phyloP scores from a whole-genome alignment of 257 asterid genomes.

The Fraxinus anomala region DNA sequence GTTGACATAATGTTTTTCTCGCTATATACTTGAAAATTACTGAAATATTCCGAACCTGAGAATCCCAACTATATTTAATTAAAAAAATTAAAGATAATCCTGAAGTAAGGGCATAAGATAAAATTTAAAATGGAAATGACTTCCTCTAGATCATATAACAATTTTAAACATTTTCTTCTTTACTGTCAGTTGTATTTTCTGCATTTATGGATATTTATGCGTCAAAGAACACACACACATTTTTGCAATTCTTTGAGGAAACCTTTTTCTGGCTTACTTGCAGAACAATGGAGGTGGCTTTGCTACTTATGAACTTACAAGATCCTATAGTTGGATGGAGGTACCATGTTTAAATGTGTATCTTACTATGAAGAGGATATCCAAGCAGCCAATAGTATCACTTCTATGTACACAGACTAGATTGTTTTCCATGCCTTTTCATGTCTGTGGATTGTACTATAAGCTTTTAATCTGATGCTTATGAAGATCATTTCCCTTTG shows the following conservation, averaged over 20 bases:
- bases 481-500: constrained; percentile 27
- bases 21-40: background rate
- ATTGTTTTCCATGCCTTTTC: constrained; percentile 8
- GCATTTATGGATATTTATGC: background rate
- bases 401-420: constrained; percentile 12
- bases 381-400: constrained; percentile 2
- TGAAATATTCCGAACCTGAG: constrained; percentile 16
- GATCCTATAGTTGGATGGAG: constrained; percentile 99
- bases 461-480: constrained; percentile 27
- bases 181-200: background rate
- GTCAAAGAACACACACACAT: background rate
- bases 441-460: constrained; percentile 13
- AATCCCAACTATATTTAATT: constrained; percentile 5
- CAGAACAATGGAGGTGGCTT: constrained; percentile 89
- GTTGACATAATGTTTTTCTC: background rate
- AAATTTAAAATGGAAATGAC: constrained; percentile 8
- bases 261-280: constrained; percentile 38
- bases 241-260: constrained; percentile 34
- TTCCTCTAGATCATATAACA: constrained; percentile 20
- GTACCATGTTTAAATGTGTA: constrained; percentile 40
- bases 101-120: background rate
- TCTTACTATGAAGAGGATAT: constrained; percentile 18
- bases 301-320: constrained; percentile 95
- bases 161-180: constrained; percentile 3
- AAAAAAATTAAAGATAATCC: background rate